Base-by-base conservation (phyloP, 2,329 filamentous ascomycete species). In the Mycosphaerella sp. region DNA sequence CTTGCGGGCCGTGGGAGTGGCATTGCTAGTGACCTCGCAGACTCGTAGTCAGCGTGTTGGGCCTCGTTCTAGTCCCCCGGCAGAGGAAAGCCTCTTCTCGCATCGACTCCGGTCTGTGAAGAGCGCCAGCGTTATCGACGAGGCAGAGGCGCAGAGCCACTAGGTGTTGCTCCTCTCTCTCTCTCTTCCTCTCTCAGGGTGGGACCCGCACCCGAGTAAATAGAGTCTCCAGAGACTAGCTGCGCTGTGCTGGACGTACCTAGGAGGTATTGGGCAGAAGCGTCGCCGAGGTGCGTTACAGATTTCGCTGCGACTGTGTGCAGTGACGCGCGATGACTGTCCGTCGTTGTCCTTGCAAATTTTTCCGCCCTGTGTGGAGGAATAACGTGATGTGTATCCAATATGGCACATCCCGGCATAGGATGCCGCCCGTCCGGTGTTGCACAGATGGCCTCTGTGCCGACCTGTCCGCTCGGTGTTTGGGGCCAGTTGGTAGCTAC, bases 311-410 rank as follows among this genome's bases (percentile, higher is more conserved):
- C 46, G 51, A 45, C 45, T 43, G 45, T 46, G 29, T 46, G 50
- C 42, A 38, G 57, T 59, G 59, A 59, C 57, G 57, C 56, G 55
- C 51, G 17, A 51, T 57, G 47, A 54, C 51, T 48, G 26, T 50
- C 3, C 21, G 21, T 21, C 54, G 53, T 53, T 40, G 29, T 53
- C 45, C 53, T 32, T 56, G 50, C 41, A 51, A 23, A 21, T 21
- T 48, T 49, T 45, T 51, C 51, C 45, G 17, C 45, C 41, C 46
- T 51, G 55, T 53, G 43, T 45, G 42, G 48, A 44, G 32, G 47
- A 45, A 52, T 29, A 17, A 55, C 21, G 21, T 21, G 21, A 21
- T 21, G 21, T 21, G 21, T 21, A 21, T 21, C 21, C 21, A 21
- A 47, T 11, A 21, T 46, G 54, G 53, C 34, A 48, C 45, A 47